Evolutionary conservation across 2,329 filamentous ascomycete species (phyloP).

Genomic region (Cytospora piceae): DNA sequence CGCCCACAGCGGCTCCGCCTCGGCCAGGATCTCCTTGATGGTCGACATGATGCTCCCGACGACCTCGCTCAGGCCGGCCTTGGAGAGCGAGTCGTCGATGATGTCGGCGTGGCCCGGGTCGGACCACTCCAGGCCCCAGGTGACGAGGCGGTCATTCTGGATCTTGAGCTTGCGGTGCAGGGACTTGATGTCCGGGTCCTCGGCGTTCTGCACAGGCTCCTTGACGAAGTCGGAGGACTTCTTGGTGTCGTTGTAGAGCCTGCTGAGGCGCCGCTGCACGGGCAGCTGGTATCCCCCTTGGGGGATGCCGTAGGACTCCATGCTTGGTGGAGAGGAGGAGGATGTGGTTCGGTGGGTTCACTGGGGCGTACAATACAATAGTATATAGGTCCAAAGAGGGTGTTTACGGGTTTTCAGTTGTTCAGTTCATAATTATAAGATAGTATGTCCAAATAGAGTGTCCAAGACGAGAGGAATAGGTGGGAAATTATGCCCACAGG

Average conservation of each 20-base stretch:
- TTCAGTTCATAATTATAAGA: neutral
- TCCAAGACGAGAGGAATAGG: neutral
- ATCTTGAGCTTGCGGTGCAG: constrained; percentile 78
- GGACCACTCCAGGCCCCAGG: constrained; percentile 82
- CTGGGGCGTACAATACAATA: neutral
- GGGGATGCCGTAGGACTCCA: constrained; percentile 55
- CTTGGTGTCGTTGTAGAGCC: constrained; percentile 82
- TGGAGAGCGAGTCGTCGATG: constrained; percentile 72
- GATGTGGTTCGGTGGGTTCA: neutral
- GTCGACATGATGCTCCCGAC: constrained; percentile 79
- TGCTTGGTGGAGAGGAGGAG: constrained; percentile 34
- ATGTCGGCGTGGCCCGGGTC: constrained; percentile 70
- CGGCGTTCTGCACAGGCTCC: constrained; percentile 62
- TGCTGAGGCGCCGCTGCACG: constrained; percentile 66
- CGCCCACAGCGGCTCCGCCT: constrained; percentile 73
- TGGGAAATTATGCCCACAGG: neutral
- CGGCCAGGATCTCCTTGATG: constrained; percentile 78
- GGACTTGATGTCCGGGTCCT: constrained; percentile 71
- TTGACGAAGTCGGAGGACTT: constrained; percentile 75
- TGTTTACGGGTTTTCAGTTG: neutral
- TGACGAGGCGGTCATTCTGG: constrained; percentile 77
- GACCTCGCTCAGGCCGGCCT: constrained; percentile 75
- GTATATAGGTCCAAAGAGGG: neutral
- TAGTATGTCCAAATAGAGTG: neutral
- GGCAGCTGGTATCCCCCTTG: constrained; percentile 58